Evolutionary conservation across 495 filamentous ascomycete species (phyloP).

Genomic region (Penicillium arizonense): DNA sequence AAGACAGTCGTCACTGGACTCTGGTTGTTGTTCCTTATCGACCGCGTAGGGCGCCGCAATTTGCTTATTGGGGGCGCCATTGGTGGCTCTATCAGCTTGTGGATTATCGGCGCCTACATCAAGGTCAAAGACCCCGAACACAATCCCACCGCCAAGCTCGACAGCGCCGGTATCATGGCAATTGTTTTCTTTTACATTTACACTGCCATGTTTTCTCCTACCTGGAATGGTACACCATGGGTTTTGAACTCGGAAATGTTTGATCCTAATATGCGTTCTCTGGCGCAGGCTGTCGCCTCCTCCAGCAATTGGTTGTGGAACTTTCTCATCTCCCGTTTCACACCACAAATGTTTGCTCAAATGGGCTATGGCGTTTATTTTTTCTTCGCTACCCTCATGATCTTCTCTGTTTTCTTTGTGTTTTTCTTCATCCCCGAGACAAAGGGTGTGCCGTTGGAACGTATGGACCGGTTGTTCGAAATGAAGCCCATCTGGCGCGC

Average conservation of each 20-base stretch:
- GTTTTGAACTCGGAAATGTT: slow-evolving; percentile 57
- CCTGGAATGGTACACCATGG: slow-evolving; percentile 67
- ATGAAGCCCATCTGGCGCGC: slow-evolving; percentile 50
- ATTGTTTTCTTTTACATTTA: slow-evolving; percentile 76
- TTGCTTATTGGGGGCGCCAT: slow-evolving; percentile 68
- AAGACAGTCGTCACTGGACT: slow-evolving; percentile 52
- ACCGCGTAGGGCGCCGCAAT: slow-evolving; percentile 61
- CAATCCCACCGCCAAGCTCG: slow-evolving; percentile 33
- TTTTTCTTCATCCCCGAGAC: slow-evolving; percentile 63
- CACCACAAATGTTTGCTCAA: slow-evolving; percentile 64
- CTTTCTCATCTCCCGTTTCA: slow-evolving; percentile 65
- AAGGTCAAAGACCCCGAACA: slow-evolving; percentile 49
- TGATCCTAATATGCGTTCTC: slow-evolving; percentile 53
- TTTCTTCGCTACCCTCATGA: slow-evolving; percentile 68
- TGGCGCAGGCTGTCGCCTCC: slow-evolving; percentile 61
- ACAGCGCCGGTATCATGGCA: slow-evolving; percentile 56
- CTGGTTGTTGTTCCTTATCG: slow-evolving; percentile 65
- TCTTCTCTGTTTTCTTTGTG: slow-evolving; percentile 58
- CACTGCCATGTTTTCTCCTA: slow-evolving; percentile 66
- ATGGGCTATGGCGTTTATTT: slow-evolving; percentile 70
- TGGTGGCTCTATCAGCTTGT: slow-evolving; percentile 62
- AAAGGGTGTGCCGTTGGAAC: slow-evolving; percentile 46
- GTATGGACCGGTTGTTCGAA: slow-evolving; percentile 53
- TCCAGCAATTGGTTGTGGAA: slow-evolving; percentile 70
- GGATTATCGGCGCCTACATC: slow-evolving; percentile 65